Conservation (phyloP, 1,284 basidiomycete species). For the Trichosporon sp. region DNA sequence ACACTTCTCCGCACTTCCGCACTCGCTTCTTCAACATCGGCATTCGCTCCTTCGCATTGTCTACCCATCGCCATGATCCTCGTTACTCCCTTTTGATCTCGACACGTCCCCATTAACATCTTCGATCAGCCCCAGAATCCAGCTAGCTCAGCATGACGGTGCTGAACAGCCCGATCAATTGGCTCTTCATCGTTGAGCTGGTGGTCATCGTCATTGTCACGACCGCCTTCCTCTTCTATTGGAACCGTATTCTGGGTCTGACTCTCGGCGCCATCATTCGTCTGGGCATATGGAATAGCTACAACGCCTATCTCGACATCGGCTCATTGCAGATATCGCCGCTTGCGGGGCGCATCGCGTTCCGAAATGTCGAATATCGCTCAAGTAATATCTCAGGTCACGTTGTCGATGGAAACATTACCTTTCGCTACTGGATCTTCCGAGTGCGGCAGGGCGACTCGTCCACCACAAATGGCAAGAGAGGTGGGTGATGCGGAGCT, state of each 20-base stretch:
- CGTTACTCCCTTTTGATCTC: neutral
- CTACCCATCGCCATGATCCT: neutral
- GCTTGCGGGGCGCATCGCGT: conserved; percentile 74
- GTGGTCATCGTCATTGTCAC: conserved; percentile 64
- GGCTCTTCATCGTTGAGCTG: conserved; percentile 62
- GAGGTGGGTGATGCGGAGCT: conserved; percentile 24
- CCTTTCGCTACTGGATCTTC: conserved; percentile 89
- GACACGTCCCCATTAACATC: too few relatives aligned
- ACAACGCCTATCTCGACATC: conserved; percentile 43
- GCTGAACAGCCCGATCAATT: conserved; percentile 30
- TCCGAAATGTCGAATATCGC: conserved; percentile 80
- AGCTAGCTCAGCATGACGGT: neutral
- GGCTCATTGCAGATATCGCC: conserved; percentile 83
- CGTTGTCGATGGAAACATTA: conserved; percentile 72
- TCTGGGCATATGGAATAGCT: conserved; percentile 40
- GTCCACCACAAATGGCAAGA: conserved; percentile 25
- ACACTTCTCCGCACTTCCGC: neutral
- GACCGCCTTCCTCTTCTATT: conserved; percentile 74
- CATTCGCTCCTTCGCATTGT: neutral
- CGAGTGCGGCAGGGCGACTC: conserved; percentile 56
- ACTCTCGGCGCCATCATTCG: conserved; percentile 51
- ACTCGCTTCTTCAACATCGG: neutral
- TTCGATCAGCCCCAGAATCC: neutral
- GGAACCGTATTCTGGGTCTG: conserved; percentile 72
- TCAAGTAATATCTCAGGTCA: conserved; percentile 82